Evolutionary conservation across 257 asterid genomes (phyloP).

Genomic region (Pogostemon cablin): DNA sequence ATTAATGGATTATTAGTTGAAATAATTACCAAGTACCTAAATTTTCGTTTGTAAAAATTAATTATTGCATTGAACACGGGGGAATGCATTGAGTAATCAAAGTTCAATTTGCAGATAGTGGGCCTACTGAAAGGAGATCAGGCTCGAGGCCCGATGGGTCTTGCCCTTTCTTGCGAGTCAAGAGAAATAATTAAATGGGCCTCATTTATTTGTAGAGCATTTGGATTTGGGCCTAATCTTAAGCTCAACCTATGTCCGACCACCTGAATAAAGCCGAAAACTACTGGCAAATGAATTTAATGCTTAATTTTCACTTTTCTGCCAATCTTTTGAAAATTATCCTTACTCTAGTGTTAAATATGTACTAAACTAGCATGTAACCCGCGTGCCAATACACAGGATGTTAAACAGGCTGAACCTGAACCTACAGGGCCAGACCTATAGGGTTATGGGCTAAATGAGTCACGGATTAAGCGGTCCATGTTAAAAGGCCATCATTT

Average conservation of each 20-base stretch:
- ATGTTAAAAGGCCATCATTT: no score
- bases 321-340: background rate
- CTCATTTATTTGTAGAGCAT: background rate
- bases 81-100: no score
- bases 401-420: no score
- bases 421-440: no score
- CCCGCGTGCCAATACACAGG: no score
- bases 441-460: no score
- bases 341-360: no score
- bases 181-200: conserved; percentile 31
- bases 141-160: conserved; percentile 25
- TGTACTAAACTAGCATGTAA: no score
- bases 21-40: no score
- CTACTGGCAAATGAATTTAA: conserved; percentile 9
- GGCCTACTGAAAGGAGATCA: conserved; percentile 31
- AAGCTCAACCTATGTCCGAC: conserved; percentile 19
- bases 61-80: conserved; percentile 12
- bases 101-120: background rate
- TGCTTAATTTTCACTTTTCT: conserved; percentile 2
- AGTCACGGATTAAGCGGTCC: no score
- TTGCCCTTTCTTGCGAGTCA: conserved; percentile 14
- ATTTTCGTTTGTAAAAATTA: background rate
- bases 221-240: conserved; percentile 24
- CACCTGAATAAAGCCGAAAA: conserved; percentile 11
- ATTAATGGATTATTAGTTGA: no score